phyloP scores from a whole-genome alignment of 441 rosid genomes.

The Euphorbia schlechtendalii region DNA sequence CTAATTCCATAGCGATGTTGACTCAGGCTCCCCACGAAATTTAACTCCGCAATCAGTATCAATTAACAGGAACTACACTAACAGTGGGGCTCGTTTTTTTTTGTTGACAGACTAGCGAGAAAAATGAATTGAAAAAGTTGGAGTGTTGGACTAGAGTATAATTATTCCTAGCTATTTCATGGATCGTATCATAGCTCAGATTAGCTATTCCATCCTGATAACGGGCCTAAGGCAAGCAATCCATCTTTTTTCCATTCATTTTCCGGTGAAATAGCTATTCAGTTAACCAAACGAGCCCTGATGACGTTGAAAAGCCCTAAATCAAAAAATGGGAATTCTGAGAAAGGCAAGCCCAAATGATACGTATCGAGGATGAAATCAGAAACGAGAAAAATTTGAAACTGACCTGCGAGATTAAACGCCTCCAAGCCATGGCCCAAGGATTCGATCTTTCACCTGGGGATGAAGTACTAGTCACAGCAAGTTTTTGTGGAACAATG shows the following conservation, averaged over 20 bases:
- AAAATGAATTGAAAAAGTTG: no score
- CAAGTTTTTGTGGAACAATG: neutral
- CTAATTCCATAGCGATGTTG: neutral
- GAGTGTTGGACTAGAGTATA: no score
- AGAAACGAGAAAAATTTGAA: neutral
- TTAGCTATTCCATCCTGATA: no score
- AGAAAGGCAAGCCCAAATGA: neutral
- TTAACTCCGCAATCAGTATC: neutral
- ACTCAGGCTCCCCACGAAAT: neutral
- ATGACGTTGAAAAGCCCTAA: neutral
- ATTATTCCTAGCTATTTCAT: no score
- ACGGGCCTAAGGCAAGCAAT: no score
- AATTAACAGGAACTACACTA: neutral
- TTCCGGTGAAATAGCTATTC: no score
- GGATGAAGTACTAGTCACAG: neutral
- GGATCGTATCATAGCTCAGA: no score
- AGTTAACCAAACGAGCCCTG: no score
- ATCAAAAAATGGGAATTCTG: neutral
- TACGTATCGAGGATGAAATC: neutral
- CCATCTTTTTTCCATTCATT: no score
- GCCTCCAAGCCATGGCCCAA: conserved; percentile 80
- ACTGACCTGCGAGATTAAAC: conserved; percentile 61
- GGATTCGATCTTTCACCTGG: conserved; percentile 11
- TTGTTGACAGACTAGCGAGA: no score
- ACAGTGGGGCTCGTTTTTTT: no score